A percentile compares a stretch with the other conserved stretches of the same genome.
These are phyloP conservation scores for Amauroascus niger DNA, from an alignment of 2,329 filamentous ascomycete species.

Conservation along the genomic window DNA sequence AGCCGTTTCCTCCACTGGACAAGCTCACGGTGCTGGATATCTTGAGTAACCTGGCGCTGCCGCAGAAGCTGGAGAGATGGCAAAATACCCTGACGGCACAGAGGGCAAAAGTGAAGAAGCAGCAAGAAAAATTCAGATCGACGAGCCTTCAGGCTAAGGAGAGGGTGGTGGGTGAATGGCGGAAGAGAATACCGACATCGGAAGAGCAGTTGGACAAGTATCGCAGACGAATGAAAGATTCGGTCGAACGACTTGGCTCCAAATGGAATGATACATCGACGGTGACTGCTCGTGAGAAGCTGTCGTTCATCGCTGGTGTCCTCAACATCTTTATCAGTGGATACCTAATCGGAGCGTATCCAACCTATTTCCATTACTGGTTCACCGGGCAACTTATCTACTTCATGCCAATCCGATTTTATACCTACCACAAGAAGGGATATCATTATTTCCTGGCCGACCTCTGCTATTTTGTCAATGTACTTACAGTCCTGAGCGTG, in stretches of 20 bases:
- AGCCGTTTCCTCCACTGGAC: conserved; percentile 76
- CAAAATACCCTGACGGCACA: conserved; percentile 74
- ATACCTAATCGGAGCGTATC: conserved; percentile 78
- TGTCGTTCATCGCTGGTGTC: conserved; percentile 91
- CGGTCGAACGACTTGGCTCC: conserved; percentile 75
- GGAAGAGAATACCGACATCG: conserved; percentile 70
- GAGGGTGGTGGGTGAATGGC: conserved; percentile 87
- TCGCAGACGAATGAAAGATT: conserved; percentile 71
- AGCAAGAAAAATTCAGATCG: conserved; percentile 68
- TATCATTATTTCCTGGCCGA: conserved; percentile 97
- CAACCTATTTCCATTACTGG: conserved; percentile 84
- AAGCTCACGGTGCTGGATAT: conserved; percentile 85
- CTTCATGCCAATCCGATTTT: conserved; percentile 94
- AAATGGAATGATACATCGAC: conserved; percentile 84
- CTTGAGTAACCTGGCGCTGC: conserved; percentile 81
- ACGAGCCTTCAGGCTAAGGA: conserved; percentile 71
- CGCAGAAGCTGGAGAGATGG: conserved; percentile 82
- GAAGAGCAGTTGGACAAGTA: conserved; percentile 92
- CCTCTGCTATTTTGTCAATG: conserved; percentile 96
- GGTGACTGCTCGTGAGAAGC: conserved; percentile 83
- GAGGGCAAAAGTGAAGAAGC: conserved; percentile 73
- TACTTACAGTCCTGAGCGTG: conserved; percentile 68
- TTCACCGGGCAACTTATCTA: conserved; percentile 80
- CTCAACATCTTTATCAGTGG: conserved; percentile 97
- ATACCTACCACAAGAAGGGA: conserved; percentile 79